phyloP scores from a whole-genome alignment of 192 early-diverging fungal species.

The Umbelopsis sp. region DNA sequence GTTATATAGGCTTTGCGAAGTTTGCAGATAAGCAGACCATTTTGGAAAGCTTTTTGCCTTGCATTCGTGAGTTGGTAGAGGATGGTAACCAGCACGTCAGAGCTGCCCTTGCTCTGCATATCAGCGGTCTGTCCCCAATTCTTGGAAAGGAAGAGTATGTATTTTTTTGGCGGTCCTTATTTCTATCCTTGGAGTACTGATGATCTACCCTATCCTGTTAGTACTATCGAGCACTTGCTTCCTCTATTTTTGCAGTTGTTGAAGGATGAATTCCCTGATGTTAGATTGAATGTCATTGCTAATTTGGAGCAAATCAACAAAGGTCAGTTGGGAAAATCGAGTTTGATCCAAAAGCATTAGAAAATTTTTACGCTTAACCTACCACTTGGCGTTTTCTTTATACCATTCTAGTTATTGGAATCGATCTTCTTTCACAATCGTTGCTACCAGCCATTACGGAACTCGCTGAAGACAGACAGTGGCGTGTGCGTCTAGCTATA shows the following conservation, averaged over 20 bases:
- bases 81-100: conserved; percentile 98
- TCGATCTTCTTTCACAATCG: conserved; percentile 95
- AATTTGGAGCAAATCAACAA: conserved; percentile 96
- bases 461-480: conserved; percentile 99
- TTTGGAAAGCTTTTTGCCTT: conserved; percentile 81
- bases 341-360: neutral
- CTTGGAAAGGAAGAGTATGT: conserved; percentile 88
- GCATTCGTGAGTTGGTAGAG: conserved; percentile 91
- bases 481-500: conserved; percentile 98
- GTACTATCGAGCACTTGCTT: conserved; percentile 93
- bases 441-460: conserved; percentile 98
- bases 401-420: conserved; percentile 87
- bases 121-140: conserved; percentile 92
- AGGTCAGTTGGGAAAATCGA: conserved; percentile 48
- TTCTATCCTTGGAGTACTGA: neutral
- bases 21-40: conserved; percentile 81
- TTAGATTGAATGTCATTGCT: conserved; percentile 98
- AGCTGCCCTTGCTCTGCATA: conserved; percentile 93
- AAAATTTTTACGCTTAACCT: neutral
- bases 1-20: conserved; percentile 52
- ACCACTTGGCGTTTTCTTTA: neutral
- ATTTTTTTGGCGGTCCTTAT: too few relatives aligned
- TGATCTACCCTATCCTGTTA: conserved; percentile 15
- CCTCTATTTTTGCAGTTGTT: conserved; percentile 95
- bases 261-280: conserved; percentile 97